Conservation (phyloP, 805 yeast species). For the Kurtzmaniella cleridarum region DNA sequence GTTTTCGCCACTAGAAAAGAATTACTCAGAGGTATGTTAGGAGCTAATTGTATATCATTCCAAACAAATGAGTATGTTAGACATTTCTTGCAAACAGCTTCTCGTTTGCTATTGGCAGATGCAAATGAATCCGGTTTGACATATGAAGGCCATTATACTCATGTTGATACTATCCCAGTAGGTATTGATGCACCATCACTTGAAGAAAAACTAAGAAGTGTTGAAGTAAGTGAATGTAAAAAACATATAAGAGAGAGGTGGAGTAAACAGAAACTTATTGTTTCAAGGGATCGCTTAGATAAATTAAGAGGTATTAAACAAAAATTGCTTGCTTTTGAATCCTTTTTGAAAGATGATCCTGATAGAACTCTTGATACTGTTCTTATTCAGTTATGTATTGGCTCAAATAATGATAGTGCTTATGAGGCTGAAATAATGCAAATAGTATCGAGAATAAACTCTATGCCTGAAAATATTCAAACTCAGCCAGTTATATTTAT, state of each 20-base stretch:
- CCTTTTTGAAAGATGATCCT: conserved; percentile 68
- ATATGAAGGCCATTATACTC: conserved; percentile 52
- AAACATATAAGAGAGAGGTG: conserved; percentile 71
- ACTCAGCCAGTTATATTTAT: conserved; percentile 80
- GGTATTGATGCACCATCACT: conserved; percentile 73
- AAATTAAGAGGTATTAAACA: conserved; percentile 83
- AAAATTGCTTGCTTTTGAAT: conserved; percentile 81
- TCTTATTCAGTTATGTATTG: conserved; percentile 75
- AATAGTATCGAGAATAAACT: conserved; percentile 81
- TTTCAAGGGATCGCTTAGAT: conserved; percentile 86
- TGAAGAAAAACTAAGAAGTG: conserved; percentile 37
- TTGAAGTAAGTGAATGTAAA: conserved; percentile 61
- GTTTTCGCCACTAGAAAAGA: conserved; percentile 84
- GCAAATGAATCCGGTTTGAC: conserved; percentile 58
- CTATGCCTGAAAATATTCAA: conserved; percentile 68
- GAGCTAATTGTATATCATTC: conserved; percentile 82
- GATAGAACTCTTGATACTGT: conserved; percentile 63
- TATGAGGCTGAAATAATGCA: conserved; percentile 69
- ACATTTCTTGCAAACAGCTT: conserved; percentile 89
- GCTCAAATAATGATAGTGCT: conserved; percentile 49
- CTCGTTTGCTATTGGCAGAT: conserved; percentile 78
- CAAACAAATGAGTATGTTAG: conserved; percentile 92
- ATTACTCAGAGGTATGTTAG: conserved; percentile 76
- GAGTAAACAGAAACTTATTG: conserved; percentile 64
- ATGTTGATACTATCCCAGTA: conserved; percentile 59